These are phyloP conservation scores for Botrytis byssoidea DNA, from an alignment of 2,329 filamentous ascomycete genomes.

Conservation along the genomic window DNA sequence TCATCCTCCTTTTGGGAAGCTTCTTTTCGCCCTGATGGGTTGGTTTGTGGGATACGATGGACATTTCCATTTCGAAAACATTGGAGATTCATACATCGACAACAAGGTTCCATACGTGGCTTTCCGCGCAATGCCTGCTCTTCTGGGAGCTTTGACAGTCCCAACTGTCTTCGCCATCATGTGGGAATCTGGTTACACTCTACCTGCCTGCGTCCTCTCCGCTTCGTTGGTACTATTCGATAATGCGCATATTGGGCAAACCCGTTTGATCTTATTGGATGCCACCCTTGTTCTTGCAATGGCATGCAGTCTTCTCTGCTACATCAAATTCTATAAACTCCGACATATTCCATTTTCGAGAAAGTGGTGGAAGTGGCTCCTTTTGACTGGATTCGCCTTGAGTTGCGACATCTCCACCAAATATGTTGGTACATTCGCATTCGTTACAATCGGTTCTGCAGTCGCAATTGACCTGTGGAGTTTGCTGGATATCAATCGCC, in stretches of 20 bases:
- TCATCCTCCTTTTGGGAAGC: constrained; percentile 96
- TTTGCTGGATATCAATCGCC: constrained; percentile 83
- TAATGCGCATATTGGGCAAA: constrained; percentile 97
- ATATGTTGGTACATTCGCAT: constrained; percentile 95
- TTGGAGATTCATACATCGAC: constrained; percentile 94
- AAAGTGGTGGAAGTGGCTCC: constrained; percentile 99
- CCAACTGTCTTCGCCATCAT: constrained; percentile 95
- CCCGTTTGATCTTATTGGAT: constrained; percentile 89
- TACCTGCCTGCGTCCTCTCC: constrained; percentile 87
- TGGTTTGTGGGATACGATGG: constrained; percentile 98
- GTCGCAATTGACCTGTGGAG: constrained; percentile 95
- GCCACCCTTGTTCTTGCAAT: constrained; percentile 93
- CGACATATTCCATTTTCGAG: constrained; percentile 84
- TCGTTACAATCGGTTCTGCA: constrained; percentile 92
- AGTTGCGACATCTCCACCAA: constrained; percentile 99
- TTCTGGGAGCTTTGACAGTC: constrained; percentile 88
- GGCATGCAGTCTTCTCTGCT: constrained; percentile 89
- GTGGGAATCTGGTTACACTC: constrained; percentile 98
- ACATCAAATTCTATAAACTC: constrained; percentile 97
- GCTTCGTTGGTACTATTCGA: constrained; percentile 87
- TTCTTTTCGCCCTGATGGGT: constrained; percentile 93
- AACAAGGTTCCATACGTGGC: constrained; percentile 98
- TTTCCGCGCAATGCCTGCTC: constrained; percentile 88
- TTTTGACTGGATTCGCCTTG: constrained; percentile 88
- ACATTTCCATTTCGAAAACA: constrained; percentile 97